These are phyloP conservation scores for Globisporangium parvum DNA, from an alignment of 352 stramenopile genomes.

Conservation along the genomic window DNA sequence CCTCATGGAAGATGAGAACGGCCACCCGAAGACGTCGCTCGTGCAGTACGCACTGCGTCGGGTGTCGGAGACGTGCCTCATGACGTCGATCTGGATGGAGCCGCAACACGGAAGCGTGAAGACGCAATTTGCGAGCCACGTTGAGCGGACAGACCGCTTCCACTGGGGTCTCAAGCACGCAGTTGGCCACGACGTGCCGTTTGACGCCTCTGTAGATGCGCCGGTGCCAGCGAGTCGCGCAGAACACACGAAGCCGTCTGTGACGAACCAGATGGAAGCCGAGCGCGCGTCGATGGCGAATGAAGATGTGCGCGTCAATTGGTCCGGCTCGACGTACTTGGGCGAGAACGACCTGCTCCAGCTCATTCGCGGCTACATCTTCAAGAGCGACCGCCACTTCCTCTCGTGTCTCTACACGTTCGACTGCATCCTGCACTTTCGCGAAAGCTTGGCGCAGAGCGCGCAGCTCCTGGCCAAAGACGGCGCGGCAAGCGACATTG, in stretches of 20 bases:
- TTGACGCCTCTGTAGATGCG: conserved; percentile 26
- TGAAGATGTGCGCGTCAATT: conserved; percentile 34
- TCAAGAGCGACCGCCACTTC: conserved; percentile 73
- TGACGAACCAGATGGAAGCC: conserved; percentile 18
- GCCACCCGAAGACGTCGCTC: conserved; percentile 60
- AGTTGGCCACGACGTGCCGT: conserved; percentile 56
- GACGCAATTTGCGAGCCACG: conserved; percentile 33
- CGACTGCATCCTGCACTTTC: conserved; percentile 59
- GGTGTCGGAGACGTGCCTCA: conserved; percentile 67
- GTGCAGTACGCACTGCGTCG: conserved; percentile 76
- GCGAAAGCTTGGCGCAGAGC: conserved; percentile 44
- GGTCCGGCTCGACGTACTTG: conserved; percentile 39
- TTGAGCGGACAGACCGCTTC: conserved; percentile 48
- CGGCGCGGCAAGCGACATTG: conserved; percentile 17
- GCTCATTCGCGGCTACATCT: conserved; percentile 68
- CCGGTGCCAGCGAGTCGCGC: conserved; percentile 1
- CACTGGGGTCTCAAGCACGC: conserved; percentile 64
- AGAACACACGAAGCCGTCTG: conserved; percentile 2
- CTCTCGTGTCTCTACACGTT: conserved; percentile 82
- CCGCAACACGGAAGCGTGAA: conserved; percentile 73
- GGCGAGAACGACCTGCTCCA: conserved; percentile 66
- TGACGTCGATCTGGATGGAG: conserved; percentile 89
- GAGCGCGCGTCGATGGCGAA: conserved; percentile 43
- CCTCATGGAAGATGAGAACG: conserved; percentile 77
- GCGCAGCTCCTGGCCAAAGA: conserved; percentile 30